Conservation (phyloP, 345 rosid species). For the Geranium brycei region DNA sequence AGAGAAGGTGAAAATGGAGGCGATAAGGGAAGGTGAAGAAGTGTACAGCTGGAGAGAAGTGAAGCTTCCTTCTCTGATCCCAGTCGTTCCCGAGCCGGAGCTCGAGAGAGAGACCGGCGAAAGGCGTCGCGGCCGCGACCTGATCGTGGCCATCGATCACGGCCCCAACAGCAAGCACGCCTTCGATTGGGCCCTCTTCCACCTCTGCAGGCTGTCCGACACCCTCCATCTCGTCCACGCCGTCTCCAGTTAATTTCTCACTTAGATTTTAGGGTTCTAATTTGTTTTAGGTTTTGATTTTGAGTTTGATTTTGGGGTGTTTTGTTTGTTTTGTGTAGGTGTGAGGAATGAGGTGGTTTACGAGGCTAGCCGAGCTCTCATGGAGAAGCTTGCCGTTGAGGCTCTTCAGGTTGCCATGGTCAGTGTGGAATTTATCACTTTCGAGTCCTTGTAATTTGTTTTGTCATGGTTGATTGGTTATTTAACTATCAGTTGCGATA, state of each 20-base stretch:
- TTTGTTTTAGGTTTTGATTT: not conserved
- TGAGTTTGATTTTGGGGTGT: not conserved
- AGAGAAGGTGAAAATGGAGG: conserved; percentile 27
- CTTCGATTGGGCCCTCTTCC: conserved; percentile 61
- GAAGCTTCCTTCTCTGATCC: conserved; percentile 42
- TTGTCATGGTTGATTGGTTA: too few species aligned
- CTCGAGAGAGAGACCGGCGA: conserved; percentile 62
- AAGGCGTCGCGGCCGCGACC: conserved; percentile 58
- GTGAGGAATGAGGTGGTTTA: conserved; percentile 46
- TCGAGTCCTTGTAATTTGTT: too few species aligned
- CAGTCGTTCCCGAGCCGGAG: conserved; percentile 39
- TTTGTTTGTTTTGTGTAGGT: conserved; percentile 20
- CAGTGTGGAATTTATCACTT: conserved; percentile 5
- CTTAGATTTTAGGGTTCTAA: not conserved
- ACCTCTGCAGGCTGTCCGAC: conserved; percentile 72
- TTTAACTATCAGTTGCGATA: not conserved
- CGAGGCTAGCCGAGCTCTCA: conserved; percentile 43
- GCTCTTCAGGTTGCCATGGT: conserved; percentile 75
- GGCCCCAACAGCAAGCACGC: conserved; percentile 63
- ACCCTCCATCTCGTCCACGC: conserved; percentile 79
- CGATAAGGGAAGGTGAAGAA: conserved; percentile 38
- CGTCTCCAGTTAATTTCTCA: conserved; percentile 40
- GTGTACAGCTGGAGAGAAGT: conserved; percentile 62
- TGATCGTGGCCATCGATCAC: conserved; percentile 45
- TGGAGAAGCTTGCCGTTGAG: conserved; percentile 77